A percentile compares a stretch with the other conserved stretches of the same genome.
Evolutionary conservation across 257 asterid genomes (phyloP).

Genomic region (Solanum etuberosum): DNA sequence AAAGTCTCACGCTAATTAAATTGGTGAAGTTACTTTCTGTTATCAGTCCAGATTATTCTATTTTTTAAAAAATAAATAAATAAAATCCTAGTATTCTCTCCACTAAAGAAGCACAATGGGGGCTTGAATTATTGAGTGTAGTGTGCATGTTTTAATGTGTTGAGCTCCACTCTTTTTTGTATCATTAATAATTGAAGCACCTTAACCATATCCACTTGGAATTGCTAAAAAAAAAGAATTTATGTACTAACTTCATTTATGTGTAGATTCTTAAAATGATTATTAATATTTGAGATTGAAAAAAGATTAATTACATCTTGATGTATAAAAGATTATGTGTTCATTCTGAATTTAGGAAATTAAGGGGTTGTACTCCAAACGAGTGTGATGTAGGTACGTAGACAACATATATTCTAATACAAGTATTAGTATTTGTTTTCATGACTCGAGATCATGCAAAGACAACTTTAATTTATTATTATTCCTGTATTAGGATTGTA

Average conservation of each 20-base stretch:
- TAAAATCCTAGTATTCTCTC: background rate
- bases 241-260: background rate
- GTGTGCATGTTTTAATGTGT: background rate
- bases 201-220: background rate
- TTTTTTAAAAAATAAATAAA: background rate
- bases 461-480: background rate
- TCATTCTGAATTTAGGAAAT: background rate
- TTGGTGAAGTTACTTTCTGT: background rate
- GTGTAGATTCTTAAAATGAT: background rate
- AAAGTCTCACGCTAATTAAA: background rate
- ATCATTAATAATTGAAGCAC: background rate
- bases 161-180: background rate
- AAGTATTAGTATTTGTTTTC: background rate
- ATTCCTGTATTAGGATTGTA: background rate
- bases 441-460: background rate
- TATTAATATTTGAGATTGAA: background rate
- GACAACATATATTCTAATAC: background rate
- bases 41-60: background rate
- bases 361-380: rapidly evolving
- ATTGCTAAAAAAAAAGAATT: background rate
- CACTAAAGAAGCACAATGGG: background rate
- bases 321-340: background rate
- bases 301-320: background rate
- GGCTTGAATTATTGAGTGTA: background rate
- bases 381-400: background rate